Evolutionary conservation across 2,329 filamentous ascomycete genomes (phyloP), one percentile per base, ranked within the genome.

Genomic region (Sclerotinia subarctica): DNA sequence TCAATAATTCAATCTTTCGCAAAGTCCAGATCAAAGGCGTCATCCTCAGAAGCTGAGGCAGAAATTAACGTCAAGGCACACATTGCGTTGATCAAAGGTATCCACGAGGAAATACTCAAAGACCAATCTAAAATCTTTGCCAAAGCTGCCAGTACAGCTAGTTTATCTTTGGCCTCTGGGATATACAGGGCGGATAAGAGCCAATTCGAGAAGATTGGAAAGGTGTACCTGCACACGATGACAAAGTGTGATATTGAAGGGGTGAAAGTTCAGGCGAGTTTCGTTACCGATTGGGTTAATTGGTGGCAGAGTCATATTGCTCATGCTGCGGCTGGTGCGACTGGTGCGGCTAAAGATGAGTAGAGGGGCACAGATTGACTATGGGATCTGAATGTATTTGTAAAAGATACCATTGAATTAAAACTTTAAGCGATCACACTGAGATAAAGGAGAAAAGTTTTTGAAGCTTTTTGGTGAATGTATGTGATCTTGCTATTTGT

Each of bases 221-320:
- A 81, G 68, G 81, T 90, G n/a, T 93, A 93, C 79, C 83, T 82
- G 2, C 80, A 83, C 71, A 88, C 88, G 19, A 83, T 89, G 78
- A 81, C 83, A 64, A 79, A 80, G 58, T 90, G 88, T 82, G 81
- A 89, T 69, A 80, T 81, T 72, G 85, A 85, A 46, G 82, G 84
- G 74, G 83, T 82, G 54, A 85, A 84, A 78, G 82, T 91, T 58
- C 88, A 89, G 78, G 82, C 84, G 29, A 82, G 82, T 0, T 90
- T 93, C 78, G 91, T 92, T 73, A 82, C 82, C 2, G 89, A 92
- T 70, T 93, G 89, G 89, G 83, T 88, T 71, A 91, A 92, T 75
- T 93, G 90, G 90, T 88, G 84, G 75, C 82, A 84, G 76, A 84
- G 82, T 67, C 79, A 82, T 74, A 81, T 70, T 13, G 73, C 66